Evolutionary conservation across 78 protist genomes (phyloP).

Genomic region (Cavenderia fasciculata): DNA sequence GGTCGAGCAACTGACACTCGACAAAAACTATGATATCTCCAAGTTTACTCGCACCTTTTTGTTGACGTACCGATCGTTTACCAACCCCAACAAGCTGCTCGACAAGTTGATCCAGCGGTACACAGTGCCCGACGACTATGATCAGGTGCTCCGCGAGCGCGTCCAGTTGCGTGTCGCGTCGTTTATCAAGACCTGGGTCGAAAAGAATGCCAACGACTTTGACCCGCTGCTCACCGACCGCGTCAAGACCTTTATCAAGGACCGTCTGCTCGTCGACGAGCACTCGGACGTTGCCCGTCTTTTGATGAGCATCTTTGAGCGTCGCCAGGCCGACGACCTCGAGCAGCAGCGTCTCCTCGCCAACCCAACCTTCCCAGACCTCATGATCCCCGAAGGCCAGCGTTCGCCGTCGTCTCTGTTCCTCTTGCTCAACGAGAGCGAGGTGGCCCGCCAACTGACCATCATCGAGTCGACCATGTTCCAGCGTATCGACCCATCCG

Average conservation of each 20-base stretch:
- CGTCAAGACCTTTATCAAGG: conserved; percentile 7
- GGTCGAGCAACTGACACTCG: conserved; percentile 47
- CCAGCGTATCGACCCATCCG: conserved; percentile 58
- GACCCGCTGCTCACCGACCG: conserved; percentile 20
- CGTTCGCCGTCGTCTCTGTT: conserved; percentile 44
- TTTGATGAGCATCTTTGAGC: conserved; percentile 3
- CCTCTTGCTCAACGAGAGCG: conserved; percentile 54
- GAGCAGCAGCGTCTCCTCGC: conserved; percentile 22
- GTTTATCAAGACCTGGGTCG: conserved; percentile 80
- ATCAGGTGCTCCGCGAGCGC: not conserved
- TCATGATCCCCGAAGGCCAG: conserved; percentile 70
- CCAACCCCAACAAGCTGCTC: conserved; percentile 62
- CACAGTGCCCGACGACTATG: conserved; percentile 51
- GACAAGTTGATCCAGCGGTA: conserved; percentile 78
- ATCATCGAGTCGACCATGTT: conserved; percentile 74
- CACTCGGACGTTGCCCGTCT: conserved; percentile 28
- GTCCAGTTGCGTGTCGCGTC: conserved; percentile 76
- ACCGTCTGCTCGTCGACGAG: conserved; percentile 37
- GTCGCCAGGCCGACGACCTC: not conserved
- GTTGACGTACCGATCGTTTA: conserved; percentile 77
- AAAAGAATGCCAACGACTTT: conserved; percentile 59
- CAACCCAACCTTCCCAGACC: conserved; percentile 35
- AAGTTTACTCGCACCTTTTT: conserved; percentile 68
- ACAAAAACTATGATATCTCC: conserved; percentile 49
- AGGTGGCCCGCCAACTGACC: conserved; percentile 82